Conservation (phyloP, 2,329 filamentous ascomycete genomes). For the Pseudocercospora macadamiae region DNA sequence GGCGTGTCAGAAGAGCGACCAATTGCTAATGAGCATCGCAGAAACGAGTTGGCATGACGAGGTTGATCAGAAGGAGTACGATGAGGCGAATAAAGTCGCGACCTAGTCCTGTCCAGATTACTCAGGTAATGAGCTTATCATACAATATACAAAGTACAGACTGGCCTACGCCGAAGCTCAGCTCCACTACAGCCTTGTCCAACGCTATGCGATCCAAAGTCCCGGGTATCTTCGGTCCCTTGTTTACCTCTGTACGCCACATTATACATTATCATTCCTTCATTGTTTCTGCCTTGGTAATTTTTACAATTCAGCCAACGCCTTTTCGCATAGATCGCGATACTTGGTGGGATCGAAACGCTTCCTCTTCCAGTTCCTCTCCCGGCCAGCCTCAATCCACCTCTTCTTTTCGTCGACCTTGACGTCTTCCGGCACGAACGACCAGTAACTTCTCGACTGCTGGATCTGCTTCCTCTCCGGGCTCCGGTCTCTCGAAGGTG, state of each 20-base stretch:
- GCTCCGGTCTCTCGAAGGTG: constrained; percentile 1
- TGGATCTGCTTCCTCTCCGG: constrained; percentile 4
- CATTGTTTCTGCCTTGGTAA: background rate
- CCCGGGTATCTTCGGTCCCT: no score
- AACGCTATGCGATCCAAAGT: background rate
- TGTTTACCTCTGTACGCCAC: background rate
- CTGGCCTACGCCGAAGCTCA: no score
- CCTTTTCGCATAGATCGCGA: constrained; percentile 32
- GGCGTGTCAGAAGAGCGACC: no score
- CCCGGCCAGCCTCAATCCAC: constrained; percentile 34
- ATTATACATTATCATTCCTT: background rate
- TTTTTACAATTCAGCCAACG: constrained; percentile 35
- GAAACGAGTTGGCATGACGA: constrained; percentile 44
- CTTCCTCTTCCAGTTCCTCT: constrained; percentile 32
- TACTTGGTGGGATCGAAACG: constrained; percentile 35
- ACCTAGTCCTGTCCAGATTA: background rate
- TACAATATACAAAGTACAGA: background rate
- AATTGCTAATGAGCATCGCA: constrained; percentile 9
- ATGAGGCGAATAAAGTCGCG: constrained; percentile 30
- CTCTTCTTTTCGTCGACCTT: constrained; percentile 32
- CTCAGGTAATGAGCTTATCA: background rate
- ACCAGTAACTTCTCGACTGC: constrained; percentile 31
- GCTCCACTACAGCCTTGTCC: no score
- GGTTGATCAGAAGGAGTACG: constrained; percentile 44
- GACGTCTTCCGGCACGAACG: constrained; percentile 30